Base-by-base conservation (phyloP, 2,329 filamentous ascomycete species). In the Cytospora piceae region DNA sequence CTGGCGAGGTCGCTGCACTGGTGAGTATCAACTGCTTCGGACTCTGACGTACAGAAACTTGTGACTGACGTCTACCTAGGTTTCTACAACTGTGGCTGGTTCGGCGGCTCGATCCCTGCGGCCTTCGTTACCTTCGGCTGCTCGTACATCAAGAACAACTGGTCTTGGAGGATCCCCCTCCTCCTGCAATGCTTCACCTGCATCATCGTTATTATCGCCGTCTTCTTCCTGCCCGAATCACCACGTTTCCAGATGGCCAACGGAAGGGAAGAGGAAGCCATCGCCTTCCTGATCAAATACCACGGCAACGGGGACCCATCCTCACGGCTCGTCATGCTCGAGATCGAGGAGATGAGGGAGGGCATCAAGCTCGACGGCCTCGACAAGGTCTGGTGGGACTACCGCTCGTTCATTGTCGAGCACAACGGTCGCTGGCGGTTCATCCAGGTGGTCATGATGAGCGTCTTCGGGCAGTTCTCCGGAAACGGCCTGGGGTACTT, bases 31-130 rank as follows among this genome's bases (percentile, higher is more conserved):
- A 29, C 59, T 70, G 37, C 68, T 24, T 6, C 27, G 2, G 8
- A 29, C 22, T 8, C 9, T 9, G 12, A 15, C 22, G 14, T 8
- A 8, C 15, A 27, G 4, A 2, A 52, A 49, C 15, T 14, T 8
- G 11, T 49, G 29, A 17, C 52, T 37, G 32, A 52, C 6, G 3
- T n/a, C 29, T 27, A 12, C 32, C 11, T 24, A 22, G 77, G 77
- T 34, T 77, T 85, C 74, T 84, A 84, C 72, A 85, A 85, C 74
- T 83, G 81, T 63, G 82, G 82, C 62, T 84, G 80, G 80, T 84
- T 83, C 61, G 81, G 81, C 51, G 82, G 82, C 58, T 76, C 78
- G 52, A 83, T 84, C 51, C 81, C 82, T 4, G 82, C 82, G 1
- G 80, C 82, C 15, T 76, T 79, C 42, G 74, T 84, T 42, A 81